Conservation (phyloP, 805 yeast species). For the Wickerhamiella dianesei region DNA sequence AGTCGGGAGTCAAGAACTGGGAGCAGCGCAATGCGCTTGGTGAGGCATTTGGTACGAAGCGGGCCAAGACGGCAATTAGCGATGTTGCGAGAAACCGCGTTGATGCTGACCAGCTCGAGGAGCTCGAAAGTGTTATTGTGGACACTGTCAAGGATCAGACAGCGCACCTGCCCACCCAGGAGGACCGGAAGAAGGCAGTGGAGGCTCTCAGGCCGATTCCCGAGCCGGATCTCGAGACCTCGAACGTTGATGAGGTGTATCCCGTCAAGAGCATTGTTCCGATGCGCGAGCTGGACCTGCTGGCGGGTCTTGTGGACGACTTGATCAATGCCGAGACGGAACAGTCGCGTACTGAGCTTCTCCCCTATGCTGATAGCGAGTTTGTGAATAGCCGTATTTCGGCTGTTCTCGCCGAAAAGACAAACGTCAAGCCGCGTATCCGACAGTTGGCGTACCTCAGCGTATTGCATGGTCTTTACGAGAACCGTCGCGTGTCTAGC, state of each 20-base stretch:
- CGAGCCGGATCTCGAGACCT: conserved; percentile 59
- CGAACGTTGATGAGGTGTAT: conserved; percentile 68
- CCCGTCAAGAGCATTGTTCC: conserved; percentile 63
- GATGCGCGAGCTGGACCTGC: conserved; percentile 42
- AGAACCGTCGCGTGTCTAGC: conserved; percentile 51
- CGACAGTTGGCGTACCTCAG: conserved; percentile 67
- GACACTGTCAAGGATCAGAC: conserved; percentile 65
- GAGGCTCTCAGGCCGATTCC: conserved; percentile 76
- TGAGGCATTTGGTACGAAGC: conserved; percentile 93
- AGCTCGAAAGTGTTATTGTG: conserved; percentile 64
- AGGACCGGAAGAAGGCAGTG: conserved; percentile 43
- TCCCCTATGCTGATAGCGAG: conserved; percentile 51
- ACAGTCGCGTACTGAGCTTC: conserved; percentile 37
- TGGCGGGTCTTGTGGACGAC: conserved; percentile 43
- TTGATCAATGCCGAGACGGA: conserved; percentile 38
- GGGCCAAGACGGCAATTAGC: conserved; percentile 79
- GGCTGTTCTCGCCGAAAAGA: conserved; percentile 29
- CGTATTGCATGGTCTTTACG: conserved; percentile 64
- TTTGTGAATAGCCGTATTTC: conserved; percentile 36
- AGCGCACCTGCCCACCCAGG: conserved; percentile 55
- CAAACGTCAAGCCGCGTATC: conserved; percentile 27
- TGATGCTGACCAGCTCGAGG: conserved; percentile 69
- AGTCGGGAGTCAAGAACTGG: conserved; percentile 33
- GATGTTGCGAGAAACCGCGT: conserved; percentile 72
- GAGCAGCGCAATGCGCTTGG: conserved; percentile 75